These are phyloP conservation scores for Phascolomyces articulosus DNA, from an alignment of 371 early-diverging fungal species.

Conservation along the genomic window DNA sequence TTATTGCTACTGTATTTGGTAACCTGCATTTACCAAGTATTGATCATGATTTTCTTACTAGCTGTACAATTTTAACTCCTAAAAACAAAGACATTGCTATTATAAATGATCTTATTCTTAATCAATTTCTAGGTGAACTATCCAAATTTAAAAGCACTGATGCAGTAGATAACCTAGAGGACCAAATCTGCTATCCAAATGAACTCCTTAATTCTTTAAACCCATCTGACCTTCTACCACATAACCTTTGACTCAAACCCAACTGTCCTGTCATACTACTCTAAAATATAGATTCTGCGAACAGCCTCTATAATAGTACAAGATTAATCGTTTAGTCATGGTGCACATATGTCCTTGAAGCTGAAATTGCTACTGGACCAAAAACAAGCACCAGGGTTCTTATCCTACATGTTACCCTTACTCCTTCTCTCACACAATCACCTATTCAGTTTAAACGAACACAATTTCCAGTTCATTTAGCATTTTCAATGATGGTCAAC, in stretches of 20 bases:
- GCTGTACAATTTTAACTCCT: too few species aligned
- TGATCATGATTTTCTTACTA: not conserved
- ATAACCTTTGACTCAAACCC: not conserved
- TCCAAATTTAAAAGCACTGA: too few species aligned
- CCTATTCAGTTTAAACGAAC: too few species aligned
- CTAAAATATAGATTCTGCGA: not conserved
- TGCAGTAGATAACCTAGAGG: too few species aligned
- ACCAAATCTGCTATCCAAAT: not conserved
- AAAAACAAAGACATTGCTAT: not conserved
- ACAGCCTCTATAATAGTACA: constrained; percentile 1
- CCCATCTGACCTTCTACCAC: not conserved
- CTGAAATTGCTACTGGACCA: too few species aligned
- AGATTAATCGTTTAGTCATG: not conserved
- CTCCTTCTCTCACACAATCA: too few species aligned
- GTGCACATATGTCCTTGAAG: not conserved
- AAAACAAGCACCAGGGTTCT: too few species aligned
- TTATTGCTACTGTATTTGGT: constrained; percentile 1
- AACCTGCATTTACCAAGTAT: not conserved
- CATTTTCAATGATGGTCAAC: too few species aligned
- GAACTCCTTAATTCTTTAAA: not conserved
- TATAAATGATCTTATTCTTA: too few species aligned
- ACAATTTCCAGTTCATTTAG: too few species aligned
- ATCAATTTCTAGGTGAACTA: too few species aligned
- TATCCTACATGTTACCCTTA: too few species aligned
- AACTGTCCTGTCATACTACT: constrained; percentile 1